Percentiles rank a stretch among this genome's conserved stretches.
phyloP scores from a whole-genome alignment of 305 asterid genomes.

The Caryopteris hybrid region DNA sequence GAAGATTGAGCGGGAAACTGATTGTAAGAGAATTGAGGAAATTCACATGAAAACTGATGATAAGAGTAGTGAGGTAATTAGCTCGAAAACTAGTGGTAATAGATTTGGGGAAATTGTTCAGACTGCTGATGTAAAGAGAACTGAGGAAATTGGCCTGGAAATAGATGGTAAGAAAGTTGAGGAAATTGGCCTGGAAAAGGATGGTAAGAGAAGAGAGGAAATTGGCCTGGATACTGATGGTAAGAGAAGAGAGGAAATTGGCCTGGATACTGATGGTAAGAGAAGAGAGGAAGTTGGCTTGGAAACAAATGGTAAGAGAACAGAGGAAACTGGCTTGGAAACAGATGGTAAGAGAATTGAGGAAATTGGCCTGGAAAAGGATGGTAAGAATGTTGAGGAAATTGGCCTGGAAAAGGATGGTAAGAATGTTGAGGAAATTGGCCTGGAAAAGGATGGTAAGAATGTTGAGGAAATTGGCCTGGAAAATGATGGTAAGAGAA shows the following conservation, averaged over 20 bases:
- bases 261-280: background rate
- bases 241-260: background rate
- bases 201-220: background rate
- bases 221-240: background rate
- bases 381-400: slow-evolving; percentile 7
- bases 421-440: slow-evolving; percentile 15
- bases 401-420: slow-evolving; percentile 3
- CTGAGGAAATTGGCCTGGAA: background rate
- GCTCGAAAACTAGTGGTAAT: background rate
- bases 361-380: background rate
- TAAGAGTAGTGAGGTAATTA: slow-evolving; percentile 18
- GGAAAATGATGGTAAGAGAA: background rate
- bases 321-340: slow-evolving; percentile 18
- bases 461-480: slow-evolving; percentile 13
- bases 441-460: background rate
- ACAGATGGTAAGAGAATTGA: background rate
- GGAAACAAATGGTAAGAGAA: background rate
- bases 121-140: background rate
- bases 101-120: slow-evolving; percentile 17
- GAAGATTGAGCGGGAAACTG: background rate
- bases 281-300: background rate
- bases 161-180: background rate
- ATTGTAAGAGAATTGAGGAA: slow-evolving; percentile 8
- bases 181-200: background rate
- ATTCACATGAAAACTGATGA: slow-evolving; percentile 4